Base-by-base conservation (phyloP, 2,329 filamentous ascomycete species). In the Diplodia scrobiculata region DNA sequence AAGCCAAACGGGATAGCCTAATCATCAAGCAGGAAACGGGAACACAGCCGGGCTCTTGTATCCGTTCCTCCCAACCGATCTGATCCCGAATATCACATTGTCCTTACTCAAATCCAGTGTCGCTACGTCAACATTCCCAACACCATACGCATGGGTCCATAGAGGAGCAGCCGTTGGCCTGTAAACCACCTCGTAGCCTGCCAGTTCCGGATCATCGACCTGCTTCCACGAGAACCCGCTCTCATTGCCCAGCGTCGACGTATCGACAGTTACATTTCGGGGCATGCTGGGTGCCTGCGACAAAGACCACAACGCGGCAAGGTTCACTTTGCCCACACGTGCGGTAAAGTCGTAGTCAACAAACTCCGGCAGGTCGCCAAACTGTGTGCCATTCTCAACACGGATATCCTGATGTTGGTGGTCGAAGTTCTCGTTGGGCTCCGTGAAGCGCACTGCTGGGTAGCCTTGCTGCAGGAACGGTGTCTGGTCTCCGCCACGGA, bases 321-420 rank as follows among this genome's bases (percentile, higher is more conserved):
- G 78, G 68, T 86, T 86, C 32, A 86, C 84, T 65, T 79, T 81
- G 0, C 79, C 84, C 0, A 86, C 84, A 10, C 85, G 79, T 0
- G 82, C 77, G 1, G 82, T 81, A 71, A 79, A 87, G 3, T 83
- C 81, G 67, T 80, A 86, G 71, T 87, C 85, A n/a, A 84, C 81
- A 68, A 85, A 87, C 66, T 86, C 81, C 7, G 81, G 73, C 4
- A 86, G 70, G 65, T 87, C 85, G 29, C 84, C 85, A 68, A 84
- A 86, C 66, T 84, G 81, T 27, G 78, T 80, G 1, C 82, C 83
- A 58, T 83, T 79, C 55, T 80, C 76, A 13, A 82, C 77, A 0
- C 83, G 78, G 0, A 82, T 69, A 67, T 86, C 79, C 73, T 87
- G 84, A 69, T 87, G 84, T 73, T 87, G 84, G 71, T 87, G 85